Percentiles rank a stretch among this genome's conserved stretches.
Conservation (phyloP, 441 rosid genomes). For the Populus hybrid region DNA sequence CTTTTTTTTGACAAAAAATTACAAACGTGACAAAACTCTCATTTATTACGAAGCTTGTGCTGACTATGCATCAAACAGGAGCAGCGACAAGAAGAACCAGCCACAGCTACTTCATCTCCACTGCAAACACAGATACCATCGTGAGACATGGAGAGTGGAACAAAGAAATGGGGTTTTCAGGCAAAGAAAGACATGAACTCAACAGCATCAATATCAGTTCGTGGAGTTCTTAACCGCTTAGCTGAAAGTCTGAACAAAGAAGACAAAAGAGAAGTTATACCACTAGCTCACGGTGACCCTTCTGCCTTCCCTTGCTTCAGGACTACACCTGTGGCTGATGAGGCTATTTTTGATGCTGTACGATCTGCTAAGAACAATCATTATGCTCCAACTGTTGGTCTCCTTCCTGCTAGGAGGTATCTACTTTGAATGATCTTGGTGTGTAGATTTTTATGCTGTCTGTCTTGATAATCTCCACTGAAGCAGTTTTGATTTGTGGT, state of each 20-base stretch:
- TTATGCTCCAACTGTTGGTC: conserved; percentile 41
- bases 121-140: too few species aligned
- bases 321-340: conserved; percentile 47
- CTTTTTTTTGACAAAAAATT: too few species aligned
- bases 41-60: too few species aligned
- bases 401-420: conserved; percentile 58
- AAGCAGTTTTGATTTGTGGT: too few species aligned
- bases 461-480: too few species aligned
- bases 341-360: conserved; percentile 50
- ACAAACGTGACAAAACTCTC: too few species aligned
- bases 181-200: too few species aligned
- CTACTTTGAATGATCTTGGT: not conserved
- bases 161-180: conserved; percentile 20
- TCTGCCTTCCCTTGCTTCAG: conserved; percentile 59
- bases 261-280: conserved; percentile 27
- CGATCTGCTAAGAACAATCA: conserved; percentile 48
- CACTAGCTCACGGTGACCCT: conserved; percentile 81
- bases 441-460: not conserved
- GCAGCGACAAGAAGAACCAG: too few species aligned
- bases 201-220: conserved; percentile 21
- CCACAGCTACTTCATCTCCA: too few species aligned
- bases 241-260: conserved; percentile 25
- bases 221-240: conserved; percentile 27
- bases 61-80: too few species aligned
- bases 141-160: too few species aligned